phyloP scores from a whole-genome alignment of 176 grass and related monocot genomes.

The Zizania latifolia region DNA sequence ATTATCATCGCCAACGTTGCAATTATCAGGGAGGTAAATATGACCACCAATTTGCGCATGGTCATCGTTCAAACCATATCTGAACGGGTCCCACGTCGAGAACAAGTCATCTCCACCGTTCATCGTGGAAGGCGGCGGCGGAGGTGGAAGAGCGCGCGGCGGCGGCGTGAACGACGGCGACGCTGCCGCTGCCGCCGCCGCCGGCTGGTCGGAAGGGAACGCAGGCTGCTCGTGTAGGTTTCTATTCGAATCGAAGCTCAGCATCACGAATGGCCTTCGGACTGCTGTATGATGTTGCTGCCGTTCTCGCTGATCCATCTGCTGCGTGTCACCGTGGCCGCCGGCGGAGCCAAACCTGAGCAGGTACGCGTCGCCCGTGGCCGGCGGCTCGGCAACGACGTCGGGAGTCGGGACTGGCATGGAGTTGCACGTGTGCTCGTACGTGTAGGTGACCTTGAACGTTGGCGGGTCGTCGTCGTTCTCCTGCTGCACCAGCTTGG shows the following conservation, averaged over 20 bases:
- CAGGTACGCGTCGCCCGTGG: constrained; percentile 1
- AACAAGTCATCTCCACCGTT: constrained; percentile 11
- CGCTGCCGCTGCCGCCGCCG: neutral
- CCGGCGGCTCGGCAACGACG: constrained; percentile 17
- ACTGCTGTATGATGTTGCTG: neutral
- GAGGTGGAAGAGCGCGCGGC: neutral
- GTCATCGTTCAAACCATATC: constrained; percentile 24
- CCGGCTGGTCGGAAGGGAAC: constrained; percentile 15
- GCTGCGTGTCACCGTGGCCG: neutral
- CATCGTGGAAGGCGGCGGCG: neutral
- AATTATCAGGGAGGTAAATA: constrained; percentile 16
- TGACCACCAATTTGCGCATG: constrained; percentile 27
- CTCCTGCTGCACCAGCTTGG: constrained; percentile 57
- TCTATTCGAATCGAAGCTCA: constrained; percentile 30
- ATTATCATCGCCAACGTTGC: neutral
- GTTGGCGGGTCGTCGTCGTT: constrained; percentile 38
- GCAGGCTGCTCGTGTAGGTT: neutral
- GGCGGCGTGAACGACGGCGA: constrained; percentile 8
- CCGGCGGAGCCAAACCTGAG: constrained; percentile 36
- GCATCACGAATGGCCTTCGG: constrained; percentile 22
- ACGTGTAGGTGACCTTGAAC: constrained; percentile 50
- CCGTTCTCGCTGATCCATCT: neutral
- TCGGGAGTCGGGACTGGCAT: constrained; percentile 33
- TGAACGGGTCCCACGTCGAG: constrained; percentile 22
- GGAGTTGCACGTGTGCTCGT: constrained; percentile 56